These are phyloP conservation scores for Wickerhamomyces pijperi DNA, from an alignment of 805 yeast species.

Conservation along the genomic window DNA sequence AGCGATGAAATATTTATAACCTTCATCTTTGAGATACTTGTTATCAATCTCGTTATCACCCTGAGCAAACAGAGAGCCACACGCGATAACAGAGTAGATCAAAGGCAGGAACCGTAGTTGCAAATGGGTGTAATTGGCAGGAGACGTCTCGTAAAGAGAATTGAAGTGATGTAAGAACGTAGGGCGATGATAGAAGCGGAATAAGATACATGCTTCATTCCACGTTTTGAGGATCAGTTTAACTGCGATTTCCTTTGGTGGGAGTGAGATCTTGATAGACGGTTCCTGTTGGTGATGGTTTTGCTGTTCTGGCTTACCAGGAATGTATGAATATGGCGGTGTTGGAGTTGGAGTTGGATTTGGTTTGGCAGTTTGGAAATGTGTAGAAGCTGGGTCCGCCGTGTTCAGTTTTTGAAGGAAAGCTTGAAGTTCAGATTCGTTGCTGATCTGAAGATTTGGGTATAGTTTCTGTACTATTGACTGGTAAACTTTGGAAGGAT, in stretches of 20 bases:
- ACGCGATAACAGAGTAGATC: slow-evolving; percentile 76
- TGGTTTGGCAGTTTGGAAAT: no score
- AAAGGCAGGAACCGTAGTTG: slow-evolving; percentile 76
- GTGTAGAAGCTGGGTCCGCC: no score
- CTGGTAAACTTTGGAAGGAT: not conserved
- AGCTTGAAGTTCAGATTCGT: not conserved
- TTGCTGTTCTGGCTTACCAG: slow-evolving; percentile 14
- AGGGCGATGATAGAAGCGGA: slow-evolving; percentile 82
- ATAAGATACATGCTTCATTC: slow-evolving; percentile 76
- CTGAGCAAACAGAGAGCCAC: slow-evolving; percentile 66
- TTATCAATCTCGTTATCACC: slow-evolving; percentile 20
- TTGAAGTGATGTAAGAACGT: slow-evolving; percentile 68
- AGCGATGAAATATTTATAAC: slow-evolving; percentile 75
- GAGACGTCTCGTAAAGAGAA: slow-evolving; percentile 66
- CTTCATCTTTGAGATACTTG: slow-evolving; percentile 42
- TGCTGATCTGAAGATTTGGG: not conserved
- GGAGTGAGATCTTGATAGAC: slow-evolving; percentile 50
- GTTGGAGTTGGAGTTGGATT: not conserved
- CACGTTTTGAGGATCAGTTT: slow-evolving; percentile 69
- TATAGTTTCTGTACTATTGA: slow-evolving; percentile 10
- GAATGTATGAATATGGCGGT: not conserved
- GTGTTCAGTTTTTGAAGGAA: no score
- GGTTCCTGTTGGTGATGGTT: not conserved
- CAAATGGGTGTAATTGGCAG: slow-evolving; percentile 60
- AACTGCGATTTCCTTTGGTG: slow-evolving; percentile 66